These are phyloP conservation scores for Globisporangium carolinianum DNA, from an alignment of 352 stramenopile species.

Conservation along the genomic window DNA sequence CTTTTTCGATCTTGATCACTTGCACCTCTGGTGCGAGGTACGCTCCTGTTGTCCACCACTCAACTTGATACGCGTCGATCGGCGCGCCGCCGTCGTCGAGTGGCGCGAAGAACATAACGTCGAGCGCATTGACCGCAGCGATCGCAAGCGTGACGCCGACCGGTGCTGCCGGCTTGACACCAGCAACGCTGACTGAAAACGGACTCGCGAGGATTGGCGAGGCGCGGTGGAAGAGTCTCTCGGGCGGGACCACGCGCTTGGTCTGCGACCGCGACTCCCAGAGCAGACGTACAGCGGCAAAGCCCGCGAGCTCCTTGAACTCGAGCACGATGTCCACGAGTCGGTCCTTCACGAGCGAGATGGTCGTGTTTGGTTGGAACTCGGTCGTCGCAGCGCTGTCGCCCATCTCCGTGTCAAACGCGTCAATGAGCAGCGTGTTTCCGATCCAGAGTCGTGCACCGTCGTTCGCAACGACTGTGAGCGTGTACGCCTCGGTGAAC, in stretches of 20 bases:
- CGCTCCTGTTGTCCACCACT: constrained; percentile 67
- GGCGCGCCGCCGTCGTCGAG: constrained; percentile 79
- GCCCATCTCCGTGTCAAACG: constrained; percentile 42
- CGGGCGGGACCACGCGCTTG: constrained; percentile 74
- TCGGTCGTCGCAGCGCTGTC: constrained; percentile 21
- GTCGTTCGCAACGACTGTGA: constrained; percentile 88
- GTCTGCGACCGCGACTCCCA: constrained; percentile 90
- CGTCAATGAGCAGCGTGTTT: constrained; percentile 35
- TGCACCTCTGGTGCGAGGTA: constrained; percentile 67
- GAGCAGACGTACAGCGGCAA: constrained; percentile 73
- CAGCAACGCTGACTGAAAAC: constrained; percentile 47
- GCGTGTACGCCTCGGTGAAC: constrained; percentile 86
- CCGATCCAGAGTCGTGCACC: constrained; percentile 82
- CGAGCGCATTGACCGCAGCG: constrained; percentile 45
- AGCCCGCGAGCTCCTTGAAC: constrained; percentile 89
- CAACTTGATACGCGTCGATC: constrained; percentile 83
- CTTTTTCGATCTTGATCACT: constrained; percentile 75
- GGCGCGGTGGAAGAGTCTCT: constrained; percentile 82
- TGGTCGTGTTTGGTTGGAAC: constrained; percentile 27
- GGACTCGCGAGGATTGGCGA: constrained; percentile 51
- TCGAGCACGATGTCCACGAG: constrained; percentile 88
- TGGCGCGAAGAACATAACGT: constrained; percentile 80
- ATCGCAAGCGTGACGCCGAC: constrained; percentile 36
- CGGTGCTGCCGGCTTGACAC: constrained; percentile 50
- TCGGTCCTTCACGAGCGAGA: constrained; percentile 68